Evolutionary conservation across 1,284 basidiomycete genomes (phyloP).

Genomic region (Rhodotorula glutinis): DNA sequence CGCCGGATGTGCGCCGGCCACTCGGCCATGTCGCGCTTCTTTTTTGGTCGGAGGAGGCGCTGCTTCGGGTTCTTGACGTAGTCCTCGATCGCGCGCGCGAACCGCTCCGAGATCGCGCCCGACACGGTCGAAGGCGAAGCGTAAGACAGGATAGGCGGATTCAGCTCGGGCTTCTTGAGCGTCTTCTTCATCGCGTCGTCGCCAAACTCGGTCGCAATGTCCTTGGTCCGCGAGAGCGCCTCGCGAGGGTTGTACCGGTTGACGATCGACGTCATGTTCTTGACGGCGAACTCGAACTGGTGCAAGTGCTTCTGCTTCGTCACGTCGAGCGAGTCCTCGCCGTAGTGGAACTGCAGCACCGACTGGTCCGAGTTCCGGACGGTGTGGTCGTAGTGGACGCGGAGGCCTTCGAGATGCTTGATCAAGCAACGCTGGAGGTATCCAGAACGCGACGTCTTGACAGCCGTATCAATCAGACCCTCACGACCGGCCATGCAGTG

Average conservation of each 20-base stretch:
- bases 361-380: slow-evolving; percentile 92
- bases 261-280: slow-evolving; percentile 78
- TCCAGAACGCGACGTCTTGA: slow-evolving; percentile 97
- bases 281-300: slow-evolving; percentile 89
- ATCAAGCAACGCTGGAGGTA: slow-evolving; percentile 98
- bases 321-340: slow-evolving; percentile 93
- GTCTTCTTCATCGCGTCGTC: slow-evolving; percentile 75
- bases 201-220: slow-evolving; percentile 59
- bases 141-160: slow-evolving; percentile 70
- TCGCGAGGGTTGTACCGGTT: slow-evolving; percentile 67
- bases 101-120: slow-evolving; percentile 89
- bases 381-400: slow-evolving; percentile 96
- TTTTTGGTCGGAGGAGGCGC: slow-evolving; percentile 65
- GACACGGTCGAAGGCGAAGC: slow-evolving; percentile 78
- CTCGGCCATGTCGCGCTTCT: slow-evolving; percentile 46
- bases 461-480: slow-evolving; percentile 97
- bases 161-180: slow-evolving; percentile 65
- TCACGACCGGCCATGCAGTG: slow-evolving; percentile 99
- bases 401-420: slow-evolving; percentile 95
- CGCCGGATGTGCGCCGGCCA: slow-evolving; percentile 50
- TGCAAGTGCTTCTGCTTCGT: slow-evolving; percentile 66
- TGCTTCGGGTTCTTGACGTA: slow-evolving; percentile 79
- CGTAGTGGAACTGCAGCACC: slow-evolving; percentile 94
- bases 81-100: slow-evolving; percentile 73
- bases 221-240: slow-evolving; percentile 61